phyloP scores from a whole-genome alignment of 345 rosid species.

The Linum tenue region DNA sequence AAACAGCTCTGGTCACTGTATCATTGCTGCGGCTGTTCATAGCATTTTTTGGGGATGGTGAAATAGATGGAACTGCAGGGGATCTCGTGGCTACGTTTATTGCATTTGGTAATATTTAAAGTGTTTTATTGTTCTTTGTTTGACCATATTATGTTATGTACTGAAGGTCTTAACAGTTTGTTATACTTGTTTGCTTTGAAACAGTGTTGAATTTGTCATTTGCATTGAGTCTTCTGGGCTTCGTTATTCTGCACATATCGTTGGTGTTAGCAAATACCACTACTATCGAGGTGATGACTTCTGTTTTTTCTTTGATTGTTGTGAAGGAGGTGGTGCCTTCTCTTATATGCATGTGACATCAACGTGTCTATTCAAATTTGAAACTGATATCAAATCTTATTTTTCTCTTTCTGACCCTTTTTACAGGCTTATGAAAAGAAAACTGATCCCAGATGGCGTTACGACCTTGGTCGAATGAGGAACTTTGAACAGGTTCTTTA shows the following conservation, averaged over 20 bases:
- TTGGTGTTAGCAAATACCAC: slow-evolving; percentile 23
- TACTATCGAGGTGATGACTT: slow-evolving; percentile 22
- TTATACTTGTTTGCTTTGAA: background rate
- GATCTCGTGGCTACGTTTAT: slow-evolving; percentile 20
- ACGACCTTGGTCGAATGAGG: slow-evolving; percentile 24
- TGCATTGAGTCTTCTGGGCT: slow-evolving; percentile 25
- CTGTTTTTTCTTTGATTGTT: too few species aligned
- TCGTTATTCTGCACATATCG: slow-evolving; percentile 24
- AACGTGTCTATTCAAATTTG: background rate
- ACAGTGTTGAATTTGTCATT: slow-evolving; percentile 26
- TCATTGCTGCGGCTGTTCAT: slow-evolving; percentile 17
- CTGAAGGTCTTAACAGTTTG: background rate
- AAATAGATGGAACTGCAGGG: slow-evolving; percentile 19
- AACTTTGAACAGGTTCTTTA: slow-evolving; percentile 23
- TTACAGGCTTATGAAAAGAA: slow-evolving; percentile 25
- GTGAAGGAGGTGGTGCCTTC: background rate
- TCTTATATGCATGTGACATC: background rate
- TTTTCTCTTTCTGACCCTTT: background rate
- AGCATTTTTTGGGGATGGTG: slow-evolving; percentile 20
- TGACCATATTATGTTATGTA: background rate
- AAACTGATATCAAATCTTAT: background rate
- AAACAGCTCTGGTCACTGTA: slow-evolving; percentile 23
- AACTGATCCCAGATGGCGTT: slow-evolving; percentile 18
- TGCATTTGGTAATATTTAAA: slow-evolving; percentile 19
- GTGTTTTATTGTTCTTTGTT: background rate